phyloP scores from a whole-genome alignment of 139 green algal genomes.

The Micromonas pusilla region DNA sequence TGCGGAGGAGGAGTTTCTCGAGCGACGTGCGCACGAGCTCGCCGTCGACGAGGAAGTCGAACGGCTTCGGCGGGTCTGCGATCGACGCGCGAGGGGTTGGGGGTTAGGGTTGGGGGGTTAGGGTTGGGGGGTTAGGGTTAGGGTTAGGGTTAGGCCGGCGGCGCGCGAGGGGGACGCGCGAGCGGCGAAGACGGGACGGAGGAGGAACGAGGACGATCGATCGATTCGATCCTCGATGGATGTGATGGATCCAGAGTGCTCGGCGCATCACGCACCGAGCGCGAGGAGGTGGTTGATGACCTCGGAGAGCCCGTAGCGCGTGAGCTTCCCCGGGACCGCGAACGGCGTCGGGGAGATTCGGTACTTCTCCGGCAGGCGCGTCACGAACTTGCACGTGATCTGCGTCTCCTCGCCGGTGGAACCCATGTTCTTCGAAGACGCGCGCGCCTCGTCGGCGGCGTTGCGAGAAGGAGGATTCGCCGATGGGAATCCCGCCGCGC shows the following conservation, averaged over 20 bases:
- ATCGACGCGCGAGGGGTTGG: too few species aligned
- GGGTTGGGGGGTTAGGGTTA: too few species aligned
- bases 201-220: too few species aligned
- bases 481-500: too few species aligned
- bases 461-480: too few species aligned
- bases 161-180: too few species aligned
- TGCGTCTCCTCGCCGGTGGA: slow-evolving; percentile 63
- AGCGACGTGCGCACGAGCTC: slow-evolving; percentile 77
- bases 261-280: slow-evolving; percentile 52
- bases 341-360: slow-evolving; percentile 64
- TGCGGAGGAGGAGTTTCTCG: slow-evolving; percentile 58
- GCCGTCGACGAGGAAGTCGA: slow-evolving; percentile 89
- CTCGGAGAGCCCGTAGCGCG: slow-evolving; percentile 88
- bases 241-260: background rate
- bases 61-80: slow-evolving; percentile 68
- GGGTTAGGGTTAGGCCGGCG: too few species aligned
- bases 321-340: slow-evolving; percentile 72
- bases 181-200: too few species aligned
- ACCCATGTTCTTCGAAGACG: too few species aligned
- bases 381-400: slow-evolving; percentile 71
- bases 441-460: too few species aligned
- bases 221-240: slow-evolving; percentile 13
- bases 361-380: slow-evolving; percentile 62
- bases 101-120: too few species aligned
- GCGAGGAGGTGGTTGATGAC: slow-evolving; percentile 92